Base-by-base conservation (phyloP, 2,329 filamentous ascomycete genomes). In the Neofusicoccum ribis region DNA sequence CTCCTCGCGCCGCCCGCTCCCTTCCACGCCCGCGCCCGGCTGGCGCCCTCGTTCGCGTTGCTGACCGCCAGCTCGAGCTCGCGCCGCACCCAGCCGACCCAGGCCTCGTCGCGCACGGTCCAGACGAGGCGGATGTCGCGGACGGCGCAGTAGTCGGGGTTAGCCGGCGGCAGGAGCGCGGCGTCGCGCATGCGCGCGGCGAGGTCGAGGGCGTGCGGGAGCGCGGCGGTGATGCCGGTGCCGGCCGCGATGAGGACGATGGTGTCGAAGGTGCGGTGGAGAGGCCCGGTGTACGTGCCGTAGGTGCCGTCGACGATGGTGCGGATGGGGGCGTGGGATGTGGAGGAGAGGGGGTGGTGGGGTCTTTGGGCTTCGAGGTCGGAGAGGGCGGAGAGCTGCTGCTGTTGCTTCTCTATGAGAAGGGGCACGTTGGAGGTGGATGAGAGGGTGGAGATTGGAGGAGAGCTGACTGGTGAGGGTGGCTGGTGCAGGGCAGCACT, bases 221-320 rank as follows among this genome's bases (percentile, higher is more conserved):
- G 14, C 4, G 46, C 52, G 20, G 66, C 69, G 5, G 66, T 66
- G 58, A 69, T 66, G 41, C 69, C 68, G 14, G 47, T 66, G 2
- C 69, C 68, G 20, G 63, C 68, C 11, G 69, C 68, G 47, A 70
- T 39, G 31, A 56, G 66, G 6, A 70, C 34, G 8, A 70, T 59
- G 4, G 65, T 66, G 54, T 71, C 68, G 63, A 65, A 68, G 56
- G 67, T 23, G 20, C 69, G 68, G 3, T 66, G 44, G 27, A 65
- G 67, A 65, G 66, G 31, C 58, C 39, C 65, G 67, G 65, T 15
- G 54, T 52, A 50, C 73, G 23, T 11, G 65, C 11, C 73, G 64
- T 77, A 75, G 2, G 73, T 71, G 1, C 73, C 73, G 39, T 76
- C 73, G 50, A 76, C 64, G 63, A 67, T 69, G 20, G 68, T 68